Percentiles rank a stretch among this genome's conserved stretches.
Evolutionary conservation across 768 basidiomycete species (phyloP).

Genomic region (Collybia sordida): DNA sequence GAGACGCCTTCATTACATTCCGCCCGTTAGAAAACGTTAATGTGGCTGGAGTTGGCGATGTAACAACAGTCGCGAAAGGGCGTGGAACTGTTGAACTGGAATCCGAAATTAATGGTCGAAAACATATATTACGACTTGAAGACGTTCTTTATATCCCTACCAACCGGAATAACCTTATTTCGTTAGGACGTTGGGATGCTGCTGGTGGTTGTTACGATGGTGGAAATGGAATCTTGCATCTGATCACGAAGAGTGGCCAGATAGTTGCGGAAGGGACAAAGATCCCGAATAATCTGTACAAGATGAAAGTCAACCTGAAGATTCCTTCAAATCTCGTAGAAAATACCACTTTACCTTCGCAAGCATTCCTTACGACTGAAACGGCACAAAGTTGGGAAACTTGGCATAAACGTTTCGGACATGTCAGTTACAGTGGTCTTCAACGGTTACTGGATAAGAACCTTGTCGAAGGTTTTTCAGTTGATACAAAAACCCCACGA

Average conservation of each 20-base stretch:
- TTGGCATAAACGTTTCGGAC: conserved; percentile 2
- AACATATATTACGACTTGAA: background rate
- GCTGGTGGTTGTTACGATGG: conserved; percentile 3
- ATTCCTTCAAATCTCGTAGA: background rate
- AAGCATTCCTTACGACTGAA: background rate
- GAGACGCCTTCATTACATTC: background rate
- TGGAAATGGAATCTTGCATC: background rate
- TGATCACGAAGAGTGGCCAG: background rate
- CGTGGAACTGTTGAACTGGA: background rate
- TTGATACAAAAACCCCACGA: background rate
- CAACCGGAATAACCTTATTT: conserved; percentile 7
- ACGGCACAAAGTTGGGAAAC: conserved; percentile 1
- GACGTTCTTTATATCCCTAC: background rate
- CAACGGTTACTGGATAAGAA: background rate
- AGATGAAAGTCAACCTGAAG: background rate
- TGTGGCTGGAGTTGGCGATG: background rate
- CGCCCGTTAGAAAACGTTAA: background rate
- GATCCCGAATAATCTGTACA: background rate
- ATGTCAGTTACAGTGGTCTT: background rate
- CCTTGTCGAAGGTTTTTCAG: background rate
- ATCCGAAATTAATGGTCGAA: background rate
- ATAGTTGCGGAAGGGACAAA: background rate
- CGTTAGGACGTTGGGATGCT: conserved; percentile 6
- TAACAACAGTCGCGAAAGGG: background rate
- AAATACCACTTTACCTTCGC: background rate